Evolutionary conservation across 306 rosid genomes (phyloP), one percentile per base, ranked within the genome.

Genomic region (Quercus bicolor): DNA sequence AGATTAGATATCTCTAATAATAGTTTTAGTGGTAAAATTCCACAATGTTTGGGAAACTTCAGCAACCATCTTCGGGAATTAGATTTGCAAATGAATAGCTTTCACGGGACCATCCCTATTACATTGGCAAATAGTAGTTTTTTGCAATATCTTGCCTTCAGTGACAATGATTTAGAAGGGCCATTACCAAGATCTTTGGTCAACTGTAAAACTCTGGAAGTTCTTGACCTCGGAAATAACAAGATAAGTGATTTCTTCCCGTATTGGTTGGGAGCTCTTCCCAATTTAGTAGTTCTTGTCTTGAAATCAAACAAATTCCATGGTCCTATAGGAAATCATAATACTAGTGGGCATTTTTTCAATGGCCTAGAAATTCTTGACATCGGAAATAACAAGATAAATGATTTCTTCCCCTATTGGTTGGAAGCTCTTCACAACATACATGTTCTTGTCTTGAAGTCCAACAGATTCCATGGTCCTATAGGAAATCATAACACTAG

Each of bases 321-420:
- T 37, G 45, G 45, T 37, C 11, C 45, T 37, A 7, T 37, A 37
- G 45, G 45, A 7, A 37, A 37, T 37, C 11, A 37, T 37, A 37
- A 37, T 37, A 37, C 45, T 0, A 37, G 45, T 37, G 45, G 11
- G 45, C 7, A 37, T 1, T 37, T 37, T 7, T 75, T 89, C 19
- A 13, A 75, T 72, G 92, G 92, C 37, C 10, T 85, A 73, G 52
- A 40, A 68, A 83, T 89, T 21, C 66, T 89, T 28, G 74, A 87
- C 69, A 14, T 89, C 4, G 83, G 88, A 37, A 37, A 37, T 7
- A 37, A 37, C 45, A 37, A 37, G 45, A 37, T 37, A 37, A 37
- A 37, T 37, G 45, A 37, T 37, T 7, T 37, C 45, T 37, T 37
- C 45, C 45, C 45, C 45, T 37, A 7, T 37, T 37, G 45, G 45